phyloP scores from a whole-genome alignment of 345 rosid genomes.

The Eucalyptus sp. region DNA sequence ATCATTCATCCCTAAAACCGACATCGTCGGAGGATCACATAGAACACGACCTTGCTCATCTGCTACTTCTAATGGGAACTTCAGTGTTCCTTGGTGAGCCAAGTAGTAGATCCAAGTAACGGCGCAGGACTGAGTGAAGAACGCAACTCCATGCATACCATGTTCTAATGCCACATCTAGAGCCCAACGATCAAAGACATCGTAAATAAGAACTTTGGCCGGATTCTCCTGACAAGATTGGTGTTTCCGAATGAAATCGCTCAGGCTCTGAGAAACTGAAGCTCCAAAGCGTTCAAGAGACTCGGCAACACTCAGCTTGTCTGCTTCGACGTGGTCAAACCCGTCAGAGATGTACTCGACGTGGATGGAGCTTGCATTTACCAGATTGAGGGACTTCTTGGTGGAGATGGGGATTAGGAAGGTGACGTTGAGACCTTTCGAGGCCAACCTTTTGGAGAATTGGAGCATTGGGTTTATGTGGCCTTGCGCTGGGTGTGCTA shows the following conservation, averaged over 20 bases:
- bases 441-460: conserved; percentile 35
- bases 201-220: conserved; percentile 22
- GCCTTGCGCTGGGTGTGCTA: conserved; percentile 35
- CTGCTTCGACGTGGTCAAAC: neutral
- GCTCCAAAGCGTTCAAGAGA: neutral
- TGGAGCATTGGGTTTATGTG: conserved; percentile 46
- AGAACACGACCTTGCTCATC: neutral
- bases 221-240: neutral
- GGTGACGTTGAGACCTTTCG: conserved; percentile 28
- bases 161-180: conserved; percentile 6
- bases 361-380: conserved; percentile 3
- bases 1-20: conserved; percentile 15
- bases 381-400: conserved; percentile 15
- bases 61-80: conserved; percentile 6
- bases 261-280: conserved; percentile 7
- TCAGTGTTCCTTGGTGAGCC: neutral
- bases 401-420: conserved; percentile 4
- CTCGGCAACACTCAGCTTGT: neutral
- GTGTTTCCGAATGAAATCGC: conserved; percentile 3
- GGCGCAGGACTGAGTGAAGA: conserved; percentile 11
- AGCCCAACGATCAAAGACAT: conserved; percentile 24
- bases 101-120: conserved; percentile 1
- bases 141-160: conserved; percentile 1
- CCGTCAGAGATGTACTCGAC: conserved; percentile 15
- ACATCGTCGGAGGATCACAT: conserved; percentile 6